Base-by-base conservation (phyloP, 139 green algal genomes). In the Chlamydomonas eustigma region DNA sequence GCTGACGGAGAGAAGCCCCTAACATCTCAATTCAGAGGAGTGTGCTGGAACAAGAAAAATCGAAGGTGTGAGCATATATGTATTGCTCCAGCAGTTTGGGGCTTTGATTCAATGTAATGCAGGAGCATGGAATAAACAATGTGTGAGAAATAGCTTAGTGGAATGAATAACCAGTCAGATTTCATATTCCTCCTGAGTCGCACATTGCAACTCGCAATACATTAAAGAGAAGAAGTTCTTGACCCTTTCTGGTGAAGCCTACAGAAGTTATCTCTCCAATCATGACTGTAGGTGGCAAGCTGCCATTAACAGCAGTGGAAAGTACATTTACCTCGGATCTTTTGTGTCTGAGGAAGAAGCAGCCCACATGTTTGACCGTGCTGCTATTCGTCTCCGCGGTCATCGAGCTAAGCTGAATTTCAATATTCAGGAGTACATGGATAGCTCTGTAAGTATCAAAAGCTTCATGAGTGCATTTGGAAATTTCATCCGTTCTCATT, bases 11-110 rank as follows among this genome's bases (percentile, higher is more conserved):
- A 78, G 64, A 83, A 83, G 65, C 78, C 73, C 0, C 58, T 86
- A 1, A 83, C 66, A 44, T 82, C 76, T 24, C 33, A 65, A 2
- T 85, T 68, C 71, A 32, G 80, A 0, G 75, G 76, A 30, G 83
- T 88, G 12, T 86, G 77, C 50, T 86, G 80, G 80, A 89, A 89
- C 74, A 84, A 83, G 50, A 89, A 89, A 65, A 86, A 86, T 44
- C 6, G 52, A 28, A 68, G 52, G 52, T 68, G 44, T 12, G 44
- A 18, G 12, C 44, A 58, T n/a, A n/a, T n/a, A n/a, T n/a, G n/a
- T n/a, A n/a, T n/a, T n/a, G n/a, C n/a, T n/a, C n/a, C n/a, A n/a
- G n/a, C n/a, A n/a, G n/a, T n/a, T n/a, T n/a, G n/a, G n/a, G n/a
- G n/a, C n/a, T n/a, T n/a, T n/a, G n/a, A n/a, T n/a, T n/a, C n/a